Evolutionary conservation across 2,329 filamentous ascomycete species (phyloP), one percentile per base, ranked within the genome.

Genomic region (Hortaea werneckii): DNA sequence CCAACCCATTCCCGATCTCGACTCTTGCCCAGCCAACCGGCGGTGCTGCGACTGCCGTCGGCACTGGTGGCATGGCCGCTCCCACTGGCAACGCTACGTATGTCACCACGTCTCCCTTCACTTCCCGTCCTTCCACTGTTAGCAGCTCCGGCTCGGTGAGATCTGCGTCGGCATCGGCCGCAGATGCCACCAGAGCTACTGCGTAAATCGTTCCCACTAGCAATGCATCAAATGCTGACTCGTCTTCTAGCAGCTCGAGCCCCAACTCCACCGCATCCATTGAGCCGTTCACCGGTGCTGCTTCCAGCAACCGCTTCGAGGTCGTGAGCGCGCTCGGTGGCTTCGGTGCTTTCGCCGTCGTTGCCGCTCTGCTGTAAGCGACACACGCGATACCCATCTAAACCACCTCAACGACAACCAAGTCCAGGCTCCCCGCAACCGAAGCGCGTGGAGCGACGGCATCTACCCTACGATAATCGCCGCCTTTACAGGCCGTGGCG

Each of bases 1-100:
- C 28, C 35, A 40, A 44, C 43, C 43, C 43, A 8, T 39, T 39
- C 37, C 37, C 37, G 37, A 39, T 39, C 13, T 39, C 37, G 10
- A 39, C 37, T 10, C 13, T n/a, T 10, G 37, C 37, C 11, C 37
- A 39, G 20, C 37, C 13, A 8, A 39, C 32, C n/a, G 32, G 32
- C 32, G n/a, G 9, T 9, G 9, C 32, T 9, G 32, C 32, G 32
- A 35, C 32, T n/a, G 32, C 8, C 8, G 9, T 35, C n/a, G 32
- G 32, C n/a, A n/a, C 9, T 9, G n/a, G n/a, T 35, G 32, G 9
- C 9, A 35, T 35, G 32, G 32, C 32, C 32, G n/a, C 32, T 35
- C 9, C 9, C 8, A 35, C 32, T 35, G 32, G 32, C 20, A 20
- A 20, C 20, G 20, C 20, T 20, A 20, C 20, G 20, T 20, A 20